Conservation (phyloP, 768 basidiomycete genomes). For the Boletus subparvulus region DNA sequence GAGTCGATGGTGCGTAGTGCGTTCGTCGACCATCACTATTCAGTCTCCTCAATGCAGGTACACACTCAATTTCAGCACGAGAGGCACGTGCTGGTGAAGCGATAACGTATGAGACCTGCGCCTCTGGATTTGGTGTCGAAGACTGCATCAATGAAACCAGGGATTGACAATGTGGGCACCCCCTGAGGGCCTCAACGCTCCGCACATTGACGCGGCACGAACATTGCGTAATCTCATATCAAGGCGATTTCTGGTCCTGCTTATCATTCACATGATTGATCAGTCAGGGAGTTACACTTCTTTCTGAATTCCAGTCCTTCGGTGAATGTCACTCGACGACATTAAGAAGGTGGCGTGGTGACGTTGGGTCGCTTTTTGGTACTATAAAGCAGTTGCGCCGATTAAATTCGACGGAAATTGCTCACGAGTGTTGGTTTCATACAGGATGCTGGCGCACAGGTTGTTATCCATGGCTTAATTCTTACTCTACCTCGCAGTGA, state of each 20-base stretch:
- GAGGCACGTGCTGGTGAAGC: constrained; percentile 11
- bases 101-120: constrained; percentile 18
- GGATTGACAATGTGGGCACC: constrained; percentile 12
- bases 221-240: constrained; percentile 5
- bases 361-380: constrained; percentile 9
- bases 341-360: constrained; percentile 10
- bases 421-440: constrained; percentile 13
- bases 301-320: background rate
- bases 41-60: background rate
- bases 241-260: background rate
- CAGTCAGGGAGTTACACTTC: background rate
- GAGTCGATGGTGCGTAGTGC: background rate
- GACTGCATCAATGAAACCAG: constrained; percentile 7
- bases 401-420: constrained; percentile 28
- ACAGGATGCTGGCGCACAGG: constrained; percentile 4
- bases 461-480: constrained; percentile 4
- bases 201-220: background rate
- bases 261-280: constrained; percentile 1
- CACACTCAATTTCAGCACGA: background rate
- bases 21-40: background rate
- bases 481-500: constrained; percentile 3
- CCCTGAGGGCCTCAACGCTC: background rate
- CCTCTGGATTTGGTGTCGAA: background rate
- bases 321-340: background rate
- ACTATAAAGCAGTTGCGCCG: constrained; percentile 19